A percentile compares a stretch with the other conserved stretches of the same genome.
Conservation (phyloP, 2,329 filamentous ascomycete genomes). For the Colletotrichum karsti region DNA sequence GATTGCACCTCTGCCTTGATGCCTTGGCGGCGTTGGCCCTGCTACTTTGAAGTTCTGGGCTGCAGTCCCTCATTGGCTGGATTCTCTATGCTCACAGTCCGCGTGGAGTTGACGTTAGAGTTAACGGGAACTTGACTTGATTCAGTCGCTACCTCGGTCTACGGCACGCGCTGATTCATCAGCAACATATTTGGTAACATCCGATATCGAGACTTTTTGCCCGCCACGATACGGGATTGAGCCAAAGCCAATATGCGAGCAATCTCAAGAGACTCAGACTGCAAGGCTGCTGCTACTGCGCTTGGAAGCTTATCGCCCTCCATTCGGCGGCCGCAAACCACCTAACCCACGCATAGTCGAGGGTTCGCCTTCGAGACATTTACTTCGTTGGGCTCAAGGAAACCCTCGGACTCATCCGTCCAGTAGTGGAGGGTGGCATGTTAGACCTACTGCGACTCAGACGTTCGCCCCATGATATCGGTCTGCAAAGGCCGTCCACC, state of each 20-base stretch:
- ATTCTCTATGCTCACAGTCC: background rate
- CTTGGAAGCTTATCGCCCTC: background rate
- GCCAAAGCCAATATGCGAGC: background rate
- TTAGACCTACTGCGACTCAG: constrained; percentile 1
- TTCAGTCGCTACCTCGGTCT: background rate
- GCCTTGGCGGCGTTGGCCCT: background rate
- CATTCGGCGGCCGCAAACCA: background rate
- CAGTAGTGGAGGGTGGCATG: background rate
- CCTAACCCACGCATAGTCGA: background rate
- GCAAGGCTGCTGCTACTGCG: background rate
- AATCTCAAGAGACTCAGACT: background rate
- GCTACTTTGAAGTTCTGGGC: background rate
- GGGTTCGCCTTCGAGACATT: constrained; percentile 2
- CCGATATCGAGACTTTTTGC: background rate
- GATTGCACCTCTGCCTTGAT: constrained; percentile 3
- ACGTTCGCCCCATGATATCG: constrained; percentile 10
- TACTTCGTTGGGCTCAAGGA: background rate
- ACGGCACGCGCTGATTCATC: background rate
- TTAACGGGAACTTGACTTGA: constrained; percentile 2
- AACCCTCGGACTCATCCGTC: constrained; percentile 8
- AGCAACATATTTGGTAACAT: background rate
- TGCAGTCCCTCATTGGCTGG: background rate
- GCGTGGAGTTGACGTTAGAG: background rate
- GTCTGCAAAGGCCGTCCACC: background rate
- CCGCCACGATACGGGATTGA: background rate